Percentiles rank a stretch among this genome's conserved stretches.
phyloP scores from a whole-genome alignment of 192 early-diverging fungal species.

The Podila verticillata region DNA sequence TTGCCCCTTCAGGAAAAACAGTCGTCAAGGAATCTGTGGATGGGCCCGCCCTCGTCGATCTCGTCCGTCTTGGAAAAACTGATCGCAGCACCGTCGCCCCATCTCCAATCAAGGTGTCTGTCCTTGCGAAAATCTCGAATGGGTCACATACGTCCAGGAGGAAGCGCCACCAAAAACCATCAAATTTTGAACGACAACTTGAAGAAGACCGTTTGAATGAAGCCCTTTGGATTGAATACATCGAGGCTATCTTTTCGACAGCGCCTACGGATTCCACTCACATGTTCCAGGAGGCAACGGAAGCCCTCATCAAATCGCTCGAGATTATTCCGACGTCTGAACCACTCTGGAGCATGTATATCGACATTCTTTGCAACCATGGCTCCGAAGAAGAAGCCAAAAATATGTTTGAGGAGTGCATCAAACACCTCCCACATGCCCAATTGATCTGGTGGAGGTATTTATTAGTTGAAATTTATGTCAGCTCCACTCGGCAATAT shows the following conservation, averaged over 20 bases:
- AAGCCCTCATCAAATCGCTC: background rate
- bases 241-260: conserved; percentile 15
- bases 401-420: conserved; percentile 18
- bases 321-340: conserved; percentile 9
- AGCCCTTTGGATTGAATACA: conserved; percentile 26
- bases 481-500: background rate
- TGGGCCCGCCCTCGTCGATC: background rate
- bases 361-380: conserved; percentile 20
- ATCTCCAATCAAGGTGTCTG: conserved; percentile 11
- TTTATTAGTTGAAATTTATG: background rate
- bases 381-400: conserved; percentile 14
- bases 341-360: conserved; percentile 24
- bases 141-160: conserved; percentile 1
- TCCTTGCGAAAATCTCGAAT: conserved; percentile 7
- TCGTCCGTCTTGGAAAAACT: background rate
- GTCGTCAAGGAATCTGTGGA: background rate
- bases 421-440: conserved; percentile 15
- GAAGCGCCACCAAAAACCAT: background rate
- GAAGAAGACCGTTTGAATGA: background rate
- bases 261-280: background rate
- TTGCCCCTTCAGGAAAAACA: background rate
- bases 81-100: background rate
- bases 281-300: background rate
- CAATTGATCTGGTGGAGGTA: conserved; percentile 39
- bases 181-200: conserved; percentile 13